Percentiles rank a stretch among this genome's conserved stretches.
phyloP scores from a whole-genome alignment of 2,329 filamentous ascomycete genomes.

The Hymenoscyphus repandus region DNA sequence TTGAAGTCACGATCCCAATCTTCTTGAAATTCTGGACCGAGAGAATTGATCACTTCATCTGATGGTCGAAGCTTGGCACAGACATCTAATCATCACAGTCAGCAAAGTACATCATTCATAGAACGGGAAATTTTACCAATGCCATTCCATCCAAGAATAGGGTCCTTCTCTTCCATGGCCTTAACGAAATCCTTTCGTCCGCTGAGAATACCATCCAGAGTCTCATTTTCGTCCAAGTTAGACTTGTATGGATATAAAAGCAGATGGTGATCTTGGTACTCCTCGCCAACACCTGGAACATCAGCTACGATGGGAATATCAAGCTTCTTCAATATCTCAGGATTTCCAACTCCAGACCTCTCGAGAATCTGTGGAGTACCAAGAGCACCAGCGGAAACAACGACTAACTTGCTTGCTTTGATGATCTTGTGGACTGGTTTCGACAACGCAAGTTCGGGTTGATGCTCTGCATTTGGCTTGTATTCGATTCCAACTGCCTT shows the following conservation, averaged over 20 bases:
- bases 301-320: conserved; percentile 42
- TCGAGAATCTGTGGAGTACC: conserved; percentile 46
- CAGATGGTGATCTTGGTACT: conserved; percentile 53
- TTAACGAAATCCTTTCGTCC: conserved; percentile 42
- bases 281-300: conserved; percentile 46
- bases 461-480: conserved; percentile 41
- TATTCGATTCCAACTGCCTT: conserved; percentile 56
- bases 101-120: background rate
- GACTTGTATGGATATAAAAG: conserved; percentile 48
- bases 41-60: conserved; percentile 45
- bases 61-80: conserved; percentile 51
- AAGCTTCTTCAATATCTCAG: conserved; percentile 41
- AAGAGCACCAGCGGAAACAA: conserved; percentile 37
- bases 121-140: conserved; percentile 30
- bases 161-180: conserved; percentile 42
- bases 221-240: conserved; percentile 40
- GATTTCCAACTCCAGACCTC: conserved; percentile 55
- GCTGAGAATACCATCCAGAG: conserved; percentile 47
- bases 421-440: conserved; percentile 34
- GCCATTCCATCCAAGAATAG: conserved; percentile 51
- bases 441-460: conserved; percentile 29
- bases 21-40: conserved; percentile 48
- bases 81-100: conserved; percentile 36
- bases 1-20: conserved; percentile 53
- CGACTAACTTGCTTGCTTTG: conserved; percentile 49